Conservation (phyloP, 164 flowering plant genomes). For the Vitis amurensis region DNA sequence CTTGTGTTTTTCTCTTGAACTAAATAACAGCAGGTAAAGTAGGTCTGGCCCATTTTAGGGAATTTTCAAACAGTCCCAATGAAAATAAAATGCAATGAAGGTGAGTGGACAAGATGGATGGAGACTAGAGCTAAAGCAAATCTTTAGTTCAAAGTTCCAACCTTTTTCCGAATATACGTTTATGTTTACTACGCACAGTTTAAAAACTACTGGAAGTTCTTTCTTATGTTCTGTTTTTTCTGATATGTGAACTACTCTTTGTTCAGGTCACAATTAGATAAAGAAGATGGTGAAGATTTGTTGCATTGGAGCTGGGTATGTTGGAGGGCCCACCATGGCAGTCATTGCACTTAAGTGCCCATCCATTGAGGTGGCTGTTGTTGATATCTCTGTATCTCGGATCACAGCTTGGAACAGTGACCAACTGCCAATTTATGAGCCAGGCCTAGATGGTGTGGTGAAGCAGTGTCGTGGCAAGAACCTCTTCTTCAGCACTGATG, state of each 20-base stretch:
- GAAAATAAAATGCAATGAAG: too few relatives aligned
- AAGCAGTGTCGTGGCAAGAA: conserved; percentile 83
- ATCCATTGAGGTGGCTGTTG: conserved; percentile 75
- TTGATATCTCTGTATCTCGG: conserved; percentile 75
- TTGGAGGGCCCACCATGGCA: conserved; percentile 97
- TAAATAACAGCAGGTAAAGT: too few relatives aligned
- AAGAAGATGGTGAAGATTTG: conserved; percentile 90
- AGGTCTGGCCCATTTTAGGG: too few relatives aligned
- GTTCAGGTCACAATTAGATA: conserved; percentile 4
- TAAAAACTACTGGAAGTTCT: neutral
- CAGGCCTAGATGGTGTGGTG: conserved; percentile 85
- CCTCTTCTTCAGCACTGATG: conserved; percentile 91
- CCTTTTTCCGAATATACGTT: neutral
- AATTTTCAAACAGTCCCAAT: too few relatives aligned
- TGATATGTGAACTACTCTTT: conserved; percentile 1
- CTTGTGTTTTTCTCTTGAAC: too few relatives aligned
- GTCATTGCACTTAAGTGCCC: conserved; percentile 91
- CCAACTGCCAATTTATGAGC: conserved; percentile 81
- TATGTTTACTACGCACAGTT: neutral
- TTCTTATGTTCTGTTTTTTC: neutral
- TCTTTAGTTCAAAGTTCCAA: too few relatives aligned
- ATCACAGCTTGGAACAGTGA: conserved; percentile 92
- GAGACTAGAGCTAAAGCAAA: too few relatives aligned
- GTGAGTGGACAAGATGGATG: too few relatives aligned
- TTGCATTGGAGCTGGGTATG: conserved; percentile 96